Percentiles rank a stretch among this genome's conserved stretches.
Evolutionary conservation across 345 rosid species (phyloP).

Genomic region (Syzygium oleosum): DNA sequence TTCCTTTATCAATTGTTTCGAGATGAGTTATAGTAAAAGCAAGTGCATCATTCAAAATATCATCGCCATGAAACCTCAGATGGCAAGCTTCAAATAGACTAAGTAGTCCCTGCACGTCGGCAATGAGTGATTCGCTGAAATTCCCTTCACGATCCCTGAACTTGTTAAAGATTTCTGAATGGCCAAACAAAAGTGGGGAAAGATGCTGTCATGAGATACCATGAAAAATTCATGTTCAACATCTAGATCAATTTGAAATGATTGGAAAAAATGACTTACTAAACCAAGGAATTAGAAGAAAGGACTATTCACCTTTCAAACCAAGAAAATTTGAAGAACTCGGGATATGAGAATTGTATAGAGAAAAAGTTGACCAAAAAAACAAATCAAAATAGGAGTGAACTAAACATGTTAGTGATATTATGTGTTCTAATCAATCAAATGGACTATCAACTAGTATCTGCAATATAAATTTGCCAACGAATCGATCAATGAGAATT

Average conservation of each 20-base stretch:
- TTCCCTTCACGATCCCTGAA: conserved; percentile 5
- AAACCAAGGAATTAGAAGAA: neutral
- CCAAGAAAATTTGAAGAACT: too few relatives aligned
- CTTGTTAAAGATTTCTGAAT: conserved; percentile 21
- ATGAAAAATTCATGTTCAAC: too few relatives aligned
- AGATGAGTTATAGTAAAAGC: conserved; percentile 18
- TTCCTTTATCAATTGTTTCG: neutral
- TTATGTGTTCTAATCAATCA: neutral
- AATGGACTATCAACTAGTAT: neutral
- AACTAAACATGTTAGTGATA: neutral
- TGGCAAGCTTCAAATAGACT: conserved; percentile 30
- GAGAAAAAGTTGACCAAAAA: too few relatives aligned
- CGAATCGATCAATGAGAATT: neutral
- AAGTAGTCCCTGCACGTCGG: conserved; percentile 14
- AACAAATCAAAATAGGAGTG: neutral
- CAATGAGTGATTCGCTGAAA: neutral
- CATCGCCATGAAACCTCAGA: conserved; percentile 16
- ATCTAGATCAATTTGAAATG: neutral
- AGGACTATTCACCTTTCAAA: neutral
- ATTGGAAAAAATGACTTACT: neutral
- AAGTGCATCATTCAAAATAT: conserved; percentile 20
- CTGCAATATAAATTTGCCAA: neutral
- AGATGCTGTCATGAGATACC: too few relatives aligned
- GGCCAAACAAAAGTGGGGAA: neutral
- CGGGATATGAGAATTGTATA: too few relatives aligned